Evolutionary conservation across 768 basidiomycete genomes (phyloP).

Genomic region (Serpula lacrymans): DNA sequence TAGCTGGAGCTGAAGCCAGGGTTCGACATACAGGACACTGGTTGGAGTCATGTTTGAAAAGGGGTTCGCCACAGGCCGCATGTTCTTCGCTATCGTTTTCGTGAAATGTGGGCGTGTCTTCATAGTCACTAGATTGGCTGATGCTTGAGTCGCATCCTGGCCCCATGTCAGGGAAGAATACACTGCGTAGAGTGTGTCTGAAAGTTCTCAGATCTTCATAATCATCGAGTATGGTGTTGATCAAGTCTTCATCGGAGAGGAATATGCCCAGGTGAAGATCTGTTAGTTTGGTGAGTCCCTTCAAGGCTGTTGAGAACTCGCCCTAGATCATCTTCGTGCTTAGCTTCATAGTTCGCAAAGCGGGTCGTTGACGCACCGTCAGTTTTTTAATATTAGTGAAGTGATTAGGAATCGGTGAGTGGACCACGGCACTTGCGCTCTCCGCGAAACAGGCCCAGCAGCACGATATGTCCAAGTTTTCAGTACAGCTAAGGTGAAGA

Average conservation of each 20-base stretch:
- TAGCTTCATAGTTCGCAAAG: background rate
- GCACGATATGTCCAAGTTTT: conserved; percentile 53
- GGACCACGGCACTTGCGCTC: conserved; percentile 46
- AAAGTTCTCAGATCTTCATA: conserved; percentile 23
- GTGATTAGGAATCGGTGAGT: conserved; percentile 61
- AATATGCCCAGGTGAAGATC: conserved; percentile 60
- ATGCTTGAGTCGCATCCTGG: conserved; percentile 10
- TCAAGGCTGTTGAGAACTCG: conserved; percentile 41
- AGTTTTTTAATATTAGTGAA: conserved; percentile 41
- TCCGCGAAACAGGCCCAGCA: conserved; percentile 69
- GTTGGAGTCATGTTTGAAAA: conserved; percentile 30
- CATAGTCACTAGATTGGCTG: conserved; percentile 21
- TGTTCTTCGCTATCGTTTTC: background rate
- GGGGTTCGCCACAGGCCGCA: conserved; percentile 5
- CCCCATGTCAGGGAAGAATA: conserved; percentile 6
- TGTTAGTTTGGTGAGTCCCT: conserved; percentile 42
- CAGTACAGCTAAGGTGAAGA: conserved; percentile 57
- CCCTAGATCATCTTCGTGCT: conserved; percentile 26
- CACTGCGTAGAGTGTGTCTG: conserved; percentile 12
- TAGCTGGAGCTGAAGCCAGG: conserved; percentile 19
- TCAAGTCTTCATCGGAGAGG: conserved; percentile 51
- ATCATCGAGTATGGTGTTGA: conserved; percentile 42
- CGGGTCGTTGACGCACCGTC: conserved; percentile 42
- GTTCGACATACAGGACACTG: conserved; percentile 35
- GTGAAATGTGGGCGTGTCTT: too few relatives aligned